Conservation (phyloP, 2,329 filamentous ascomycete species). For the Aspergillus novoparasiticus region DNA sequence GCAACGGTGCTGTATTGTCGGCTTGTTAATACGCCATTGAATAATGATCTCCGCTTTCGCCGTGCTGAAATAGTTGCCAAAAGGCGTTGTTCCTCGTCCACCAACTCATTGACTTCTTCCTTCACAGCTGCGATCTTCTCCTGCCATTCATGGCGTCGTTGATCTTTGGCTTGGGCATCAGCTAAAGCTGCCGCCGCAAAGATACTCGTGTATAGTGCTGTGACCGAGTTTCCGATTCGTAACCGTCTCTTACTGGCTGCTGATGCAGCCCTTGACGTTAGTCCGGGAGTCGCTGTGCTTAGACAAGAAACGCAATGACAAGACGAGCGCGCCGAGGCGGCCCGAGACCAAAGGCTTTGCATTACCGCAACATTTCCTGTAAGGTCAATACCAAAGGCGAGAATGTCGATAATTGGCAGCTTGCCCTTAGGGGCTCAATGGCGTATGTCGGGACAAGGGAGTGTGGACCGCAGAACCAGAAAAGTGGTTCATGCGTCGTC, state of each 20-base stretch:
- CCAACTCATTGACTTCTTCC: conserved; percentile 43
- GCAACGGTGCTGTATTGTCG: conserved; percentile 29
- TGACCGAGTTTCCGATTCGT: conserved; percentile 46
- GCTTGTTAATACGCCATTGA: conserved; percentile 25
- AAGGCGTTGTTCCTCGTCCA: conserved; percentile 42
- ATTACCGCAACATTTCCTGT: conserved; percentile 42
- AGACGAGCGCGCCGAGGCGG: conserved; percentile 39
- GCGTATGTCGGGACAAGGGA: conserved; percentile 7
- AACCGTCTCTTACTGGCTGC: conserved; percentile 42
- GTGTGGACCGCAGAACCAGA: conserved; percentile 6
- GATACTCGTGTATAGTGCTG: conserved; percentile 48
- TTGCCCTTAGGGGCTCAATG: conserved; percentile 19
- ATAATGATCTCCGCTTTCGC: conserved; percentile 21
- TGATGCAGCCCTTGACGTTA: conserved; percentile 38
- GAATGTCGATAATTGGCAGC: conserved; percentile 14
- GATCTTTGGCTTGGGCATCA: conserved; percentile 43
- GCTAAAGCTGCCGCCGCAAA: conserved; percentile 45
- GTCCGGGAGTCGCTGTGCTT: conserved; percentile 36
- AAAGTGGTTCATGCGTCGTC: conserved; percentile 7
- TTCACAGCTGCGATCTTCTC: conserved; percentile 47
- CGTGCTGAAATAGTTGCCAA: conserved; percentile 34
- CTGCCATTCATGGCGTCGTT: conserved; percentile 43
- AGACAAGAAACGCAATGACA: conserved; percentile 47
- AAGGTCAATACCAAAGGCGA: background rate
- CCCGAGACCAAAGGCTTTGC: conserved; percentile 48